Percentiles rank a stretch among this genome's conserved stretches.
phyloP scores from a whole-genome alignment of 768 basidiomycete genomes.

The Cystofilobasidium ferigula region DNA sequence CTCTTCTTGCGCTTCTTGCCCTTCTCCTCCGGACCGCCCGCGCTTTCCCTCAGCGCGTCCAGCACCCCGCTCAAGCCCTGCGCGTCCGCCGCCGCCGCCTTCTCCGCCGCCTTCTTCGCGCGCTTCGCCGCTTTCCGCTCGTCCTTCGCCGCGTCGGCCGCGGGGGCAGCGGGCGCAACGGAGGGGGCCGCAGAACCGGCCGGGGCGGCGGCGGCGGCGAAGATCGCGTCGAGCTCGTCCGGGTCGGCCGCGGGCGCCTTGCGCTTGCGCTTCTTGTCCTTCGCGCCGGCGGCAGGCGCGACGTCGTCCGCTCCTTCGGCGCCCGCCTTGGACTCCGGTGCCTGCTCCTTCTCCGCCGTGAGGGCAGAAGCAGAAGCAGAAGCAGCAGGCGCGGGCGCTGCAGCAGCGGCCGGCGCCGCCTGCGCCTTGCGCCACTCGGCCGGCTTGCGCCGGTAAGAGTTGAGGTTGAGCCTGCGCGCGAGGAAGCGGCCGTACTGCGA shows the following conservation, averaged over 20 bases:
- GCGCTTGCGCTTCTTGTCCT: constrained; percentile 40
- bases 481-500: constrained; percentile 85
- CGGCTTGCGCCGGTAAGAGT: constrained; percentile 63
- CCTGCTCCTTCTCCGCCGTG: background rate
- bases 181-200: constrained; percentile 36
- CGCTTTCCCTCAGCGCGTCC: background rate
- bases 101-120: background rate
- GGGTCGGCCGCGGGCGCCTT: constrained; percentile 34
- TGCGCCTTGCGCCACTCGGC: constrained; percentile 75
- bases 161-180: background rate
- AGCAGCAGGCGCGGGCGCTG: background rate
- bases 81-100: too few relatives aligned
- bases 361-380: constrained; percentile 26
- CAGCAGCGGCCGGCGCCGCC: constrained; percentile 34
- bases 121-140: constrained; percentile 6
- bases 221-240: constrained; percentile 53
- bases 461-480: constrained; percentile 61
- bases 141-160: background rate
- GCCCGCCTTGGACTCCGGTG: constrained; percentile 7
- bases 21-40: background rate
- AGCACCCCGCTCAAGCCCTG: background rate
- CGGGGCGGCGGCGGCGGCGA: constrained; percentile 56
- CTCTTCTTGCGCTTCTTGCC: background rate
- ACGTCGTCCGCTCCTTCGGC: constrained; percentile 25
- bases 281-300: constrained; percentile 17